phyloP scores from a whole-genome alignment of 306 rosid genomes.

The Castanospermum australe region DNA sequence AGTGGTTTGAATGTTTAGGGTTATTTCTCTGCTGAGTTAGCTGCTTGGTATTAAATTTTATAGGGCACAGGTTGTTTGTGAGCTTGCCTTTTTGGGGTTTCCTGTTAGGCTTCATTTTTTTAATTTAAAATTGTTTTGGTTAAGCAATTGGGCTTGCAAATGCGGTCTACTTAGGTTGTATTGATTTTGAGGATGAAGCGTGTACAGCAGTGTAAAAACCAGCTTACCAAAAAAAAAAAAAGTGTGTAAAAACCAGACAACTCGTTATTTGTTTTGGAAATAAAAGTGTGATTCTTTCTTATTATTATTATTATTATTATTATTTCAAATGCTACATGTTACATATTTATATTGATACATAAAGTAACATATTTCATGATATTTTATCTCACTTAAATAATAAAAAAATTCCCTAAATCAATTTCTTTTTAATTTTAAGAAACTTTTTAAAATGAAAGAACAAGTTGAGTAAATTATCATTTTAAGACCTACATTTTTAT shows the following conservation, averaged over 20 bases:
- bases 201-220: conserved; percentile 80
- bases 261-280: conserved; percentile 46
- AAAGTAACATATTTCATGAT: too few species aligned
- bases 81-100: conserved; percentile 46
- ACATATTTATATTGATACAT: too few species aligned
- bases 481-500: too few species aligned
- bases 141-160: conserved; percentile 61
- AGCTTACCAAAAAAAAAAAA: too few species aligned
- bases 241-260: conserved; percentile 54
- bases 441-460: too few species aligned
- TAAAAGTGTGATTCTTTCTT: conserved; percentile 53
- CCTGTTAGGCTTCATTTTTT: conserved; percentile 28
- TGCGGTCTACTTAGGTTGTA: conserved; percentile 67
- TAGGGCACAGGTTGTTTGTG: conserved; percentile 64
- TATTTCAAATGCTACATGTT: neutral
- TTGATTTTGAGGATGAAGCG: conserved; percentile 59
- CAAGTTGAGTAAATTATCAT: too few species aligned
- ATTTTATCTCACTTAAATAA: too few species aligned
- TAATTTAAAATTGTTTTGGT: conserved; percentile 45
- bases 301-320: neutral
- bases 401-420: too few species aligned
- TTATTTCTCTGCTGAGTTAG: conserved; percentile 51
- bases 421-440: too few species aligned
- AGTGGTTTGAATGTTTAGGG: conserved; percentile 50
- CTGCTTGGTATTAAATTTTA: conserved; percentile 51